Conservation (phyloP, 2,329 filamentous ascomycete species). For the Aquanectria penicillioides region DNA sequence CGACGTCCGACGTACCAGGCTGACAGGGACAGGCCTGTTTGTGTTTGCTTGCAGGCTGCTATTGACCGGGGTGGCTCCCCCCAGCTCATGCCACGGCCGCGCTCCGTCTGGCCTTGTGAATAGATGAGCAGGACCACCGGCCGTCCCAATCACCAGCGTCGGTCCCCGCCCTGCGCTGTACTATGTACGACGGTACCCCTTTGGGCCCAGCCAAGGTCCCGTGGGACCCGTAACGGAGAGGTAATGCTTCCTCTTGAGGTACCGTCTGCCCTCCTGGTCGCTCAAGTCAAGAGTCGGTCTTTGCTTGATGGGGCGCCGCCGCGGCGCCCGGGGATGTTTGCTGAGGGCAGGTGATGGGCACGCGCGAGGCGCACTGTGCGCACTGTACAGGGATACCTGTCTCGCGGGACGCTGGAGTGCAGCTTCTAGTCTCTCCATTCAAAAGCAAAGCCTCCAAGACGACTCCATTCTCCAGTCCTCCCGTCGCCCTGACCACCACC, state of each 20-base stretch:
- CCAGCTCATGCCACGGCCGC: constrained; percentile 19
- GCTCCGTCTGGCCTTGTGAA: constrained; percentile 21
- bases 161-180: constrained; percentile 24
- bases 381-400: constrained; percentile 19
- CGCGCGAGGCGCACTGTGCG: not conserved
- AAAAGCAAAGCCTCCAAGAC: constrained; percentile 1
- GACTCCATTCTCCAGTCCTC: constrained; percentile 15
- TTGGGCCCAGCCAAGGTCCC: constrained; percentile 15
- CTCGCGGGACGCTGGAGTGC: constrained; percentile 14
- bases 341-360: not conserved
- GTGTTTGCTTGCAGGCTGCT: constrained; percentile 22
- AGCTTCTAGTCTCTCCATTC: constrained; percentile 8
- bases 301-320: constrained; percentile 15
- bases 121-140: constrained; percentile 39
- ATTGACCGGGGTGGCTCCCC: constrained; percentile 17
- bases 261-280: constrained; percentile 8
- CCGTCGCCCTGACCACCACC: not conserved
- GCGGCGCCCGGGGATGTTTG: constrained; percentile 8
- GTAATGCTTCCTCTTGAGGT: constrained; percentile 17
- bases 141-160: constrained; percentile 34
- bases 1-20: constrained; percentile 32
- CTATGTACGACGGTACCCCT: constrained; percentile 26
- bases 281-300: not conserved
- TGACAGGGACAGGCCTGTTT: constrained; percentile 38
- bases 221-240: constrained; percentile 17